Base-by-base conservation (phyloP, 768 basidiomycete genomes). In the Tulasnella calospora region DNA sequence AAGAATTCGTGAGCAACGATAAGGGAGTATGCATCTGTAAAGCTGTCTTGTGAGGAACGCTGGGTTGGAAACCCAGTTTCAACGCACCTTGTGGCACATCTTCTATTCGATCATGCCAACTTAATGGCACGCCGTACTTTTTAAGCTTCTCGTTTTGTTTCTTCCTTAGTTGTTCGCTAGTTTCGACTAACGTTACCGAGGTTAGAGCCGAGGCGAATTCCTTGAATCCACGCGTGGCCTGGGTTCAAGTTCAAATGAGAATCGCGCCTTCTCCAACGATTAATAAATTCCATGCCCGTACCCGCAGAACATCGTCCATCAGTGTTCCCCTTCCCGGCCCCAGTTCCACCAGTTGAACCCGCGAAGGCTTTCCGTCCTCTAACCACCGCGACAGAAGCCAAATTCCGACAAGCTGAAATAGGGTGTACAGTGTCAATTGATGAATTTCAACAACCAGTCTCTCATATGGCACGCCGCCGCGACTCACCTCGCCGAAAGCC, bases 1-100 rank as follows among this genome's bases (percentile, higher is more conserved):
- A 99, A 99, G 85, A 99, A 97, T 82, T 99, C 98, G 84, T 99
- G 96, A 0, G 98, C 98, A 21, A 98, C 85, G 33, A 98, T 83
- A 86, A 98, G 90, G 0, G 95, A 96, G 83, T 91, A 98, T 72
- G 71, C 73, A 74, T 74, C 73, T 73, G 83, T n/a, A 8, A 35
- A 15, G 44, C 21, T n/a, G 57, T 41, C 21, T 44, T 73, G 67
- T 77, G 15, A 78, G 51, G 5, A 51, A 40, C n/a, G 19, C 57
- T 17, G 15, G 23, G 4, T 17, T 35, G 23, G 30, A 57, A 12
- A 40, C 5, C 33, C 8, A 57, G 33, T 36, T 27, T n/a, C 33
- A 19, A 79, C 83, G 81, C 55, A 85, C 84, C 85, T 3, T 82
- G 84, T 0, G 88, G 84, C 0, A 99, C 84, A 23, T 94, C 90